Conservation (phyloP, 352 stramenopile genomes). For the Pythium scleroteichum region DNA sequence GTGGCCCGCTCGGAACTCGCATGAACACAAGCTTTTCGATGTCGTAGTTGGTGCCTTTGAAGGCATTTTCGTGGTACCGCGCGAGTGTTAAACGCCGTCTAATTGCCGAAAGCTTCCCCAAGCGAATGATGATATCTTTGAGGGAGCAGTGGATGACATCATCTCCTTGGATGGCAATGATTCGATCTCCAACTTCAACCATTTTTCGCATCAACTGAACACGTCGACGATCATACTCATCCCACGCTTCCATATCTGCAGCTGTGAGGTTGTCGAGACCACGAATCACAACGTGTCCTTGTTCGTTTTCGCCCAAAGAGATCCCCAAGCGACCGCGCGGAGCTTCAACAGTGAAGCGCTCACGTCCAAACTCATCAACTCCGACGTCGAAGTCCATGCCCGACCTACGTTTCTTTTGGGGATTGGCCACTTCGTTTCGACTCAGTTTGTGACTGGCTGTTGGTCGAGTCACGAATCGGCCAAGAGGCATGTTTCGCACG, state of each 20-base stretch:
- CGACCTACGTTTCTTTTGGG: not conserved
- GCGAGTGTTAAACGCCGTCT: constrained; percentile 50
- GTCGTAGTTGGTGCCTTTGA: constrained; percentile 36
- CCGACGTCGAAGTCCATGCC: constrained; percentile 30
- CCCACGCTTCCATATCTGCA: constrained; percentile 29
- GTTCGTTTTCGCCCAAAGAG: constrained; percentile 49
- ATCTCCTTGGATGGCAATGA: constrained; percentile 50
- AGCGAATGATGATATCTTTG: constrained; percentile 42
- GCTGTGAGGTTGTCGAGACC: constrained; percentile 33
- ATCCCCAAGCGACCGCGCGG: constrained; percentile 54
- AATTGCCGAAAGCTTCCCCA: constrained; percentile 43
- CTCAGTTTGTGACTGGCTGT: not conserved
- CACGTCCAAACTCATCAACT: constrained; percentile 49
- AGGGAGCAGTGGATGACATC: constrained; percentile 48
- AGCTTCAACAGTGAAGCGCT: constrained; percentile 48
- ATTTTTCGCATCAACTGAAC: constrained; percentile 36
- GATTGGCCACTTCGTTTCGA: constrained; percentile 4
- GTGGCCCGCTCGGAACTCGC: constrained; percentile 39
- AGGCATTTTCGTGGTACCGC: constrained; percentile 38
- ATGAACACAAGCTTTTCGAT: constrained; percentile 55
- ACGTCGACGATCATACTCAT: constrained; percentile 36
- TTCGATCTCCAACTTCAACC: constrained; percentile 46
- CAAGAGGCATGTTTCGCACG: not conserved
- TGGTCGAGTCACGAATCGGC: not conserved
- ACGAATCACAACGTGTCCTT: constrained; percentile 47